These are phyloP conservation scores for Hondaea fermentalgiana DNA, from an alignment of 108 stramenopile species.

Conservation along the genomic window DNA sequence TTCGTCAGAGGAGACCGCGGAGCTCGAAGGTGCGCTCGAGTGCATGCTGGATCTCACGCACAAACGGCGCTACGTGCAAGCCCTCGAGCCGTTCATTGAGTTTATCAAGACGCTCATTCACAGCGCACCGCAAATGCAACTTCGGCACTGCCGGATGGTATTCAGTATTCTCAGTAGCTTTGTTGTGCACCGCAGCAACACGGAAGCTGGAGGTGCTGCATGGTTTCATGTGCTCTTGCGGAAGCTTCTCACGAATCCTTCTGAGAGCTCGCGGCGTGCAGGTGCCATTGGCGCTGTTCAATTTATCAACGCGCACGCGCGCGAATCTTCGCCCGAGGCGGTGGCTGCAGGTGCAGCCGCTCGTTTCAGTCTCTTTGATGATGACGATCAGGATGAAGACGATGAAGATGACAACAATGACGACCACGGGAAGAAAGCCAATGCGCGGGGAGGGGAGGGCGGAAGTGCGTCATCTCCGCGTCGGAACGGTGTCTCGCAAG, in stretches of 20 bases:
- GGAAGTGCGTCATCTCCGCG: no score
- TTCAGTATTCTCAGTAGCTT: neutral
- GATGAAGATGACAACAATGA: neutral
- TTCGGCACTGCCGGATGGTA: neutral
- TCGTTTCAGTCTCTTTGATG: neutral
- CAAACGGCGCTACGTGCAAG: neutral
- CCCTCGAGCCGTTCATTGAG: neutral
- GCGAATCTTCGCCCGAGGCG: neutral
- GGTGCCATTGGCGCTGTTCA: neutral
- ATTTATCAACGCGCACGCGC: neutral
- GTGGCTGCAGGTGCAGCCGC: neutral
- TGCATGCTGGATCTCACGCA: neutral
- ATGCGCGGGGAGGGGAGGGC: neutral
- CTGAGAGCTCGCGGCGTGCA: neutral
- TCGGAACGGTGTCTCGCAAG: neutral
- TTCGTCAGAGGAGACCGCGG: neutral
- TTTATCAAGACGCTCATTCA: conserved; percentile 14
- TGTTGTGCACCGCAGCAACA: neutral
- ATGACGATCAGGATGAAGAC: neutral
- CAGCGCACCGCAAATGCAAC: neutral
- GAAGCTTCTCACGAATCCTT: neutral
- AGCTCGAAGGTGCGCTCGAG: neutral
- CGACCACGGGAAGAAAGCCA: neutral
- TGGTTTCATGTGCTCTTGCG: neutral
- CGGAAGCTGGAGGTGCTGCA: neutral